Percentiles rank a stretch among this genome's conserved stretches.
These are phyloP conservation scores for Jamesozyma hellenica DNA, from an alignment of 805 yeast genomes.

Conservation along the genomic window DNA sequence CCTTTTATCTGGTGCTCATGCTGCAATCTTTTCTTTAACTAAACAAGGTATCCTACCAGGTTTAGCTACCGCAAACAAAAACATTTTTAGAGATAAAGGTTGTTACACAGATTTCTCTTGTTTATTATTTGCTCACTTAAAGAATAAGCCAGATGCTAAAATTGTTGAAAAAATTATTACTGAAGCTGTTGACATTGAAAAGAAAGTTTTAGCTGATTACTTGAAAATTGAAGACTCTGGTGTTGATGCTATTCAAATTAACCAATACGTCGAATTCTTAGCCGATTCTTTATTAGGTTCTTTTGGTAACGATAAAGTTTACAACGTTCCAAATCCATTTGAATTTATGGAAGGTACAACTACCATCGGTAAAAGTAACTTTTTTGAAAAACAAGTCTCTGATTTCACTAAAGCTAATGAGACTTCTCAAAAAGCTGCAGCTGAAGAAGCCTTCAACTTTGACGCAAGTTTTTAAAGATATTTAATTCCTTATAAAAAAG, in stretches of 20 bases:
- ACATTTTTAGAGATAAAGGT: constrained; percentile 96
- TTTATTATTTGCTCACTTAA: constrained; percentile 81
- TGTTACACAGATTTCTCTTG: constrained; percentile 96
- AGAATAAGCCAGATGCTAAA: constrained; percentile 69
- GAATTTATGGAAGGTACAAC: constrained; percentile 98
- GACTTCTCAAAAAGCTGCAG: constrained; percentile 38
- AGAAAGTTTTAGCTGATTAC: constrained; percentile 84
- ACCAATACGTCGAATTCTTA: constrained; percentile 91
- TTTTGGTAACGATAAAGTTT: constrained; percentile 79
- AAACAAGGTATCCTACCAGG: constrained; percentile 98
- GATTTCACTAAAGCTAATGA: constrained; percentile 96
- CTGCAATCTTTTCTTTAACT: constrained; percentile 94
- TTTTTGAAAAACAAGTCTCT: constrained; percentile 95
- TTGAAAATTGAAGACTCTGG: constrained; percentile 85
- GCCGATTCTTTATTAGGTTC: constrained; percentile 90
- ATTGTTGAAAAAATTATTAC: constrained; percentile 77
- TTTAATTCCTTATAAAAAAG: not conserved
- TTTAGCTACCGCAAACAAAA: constrained; percentile 87
- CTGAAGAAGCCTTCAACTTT: constrained; percentile 52
- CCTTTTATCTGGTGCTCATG: constrained; percentile 94
- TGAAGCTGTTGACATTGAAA: constrained; percentile 91
- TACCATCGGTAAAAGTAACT: constrained; percentile 94
- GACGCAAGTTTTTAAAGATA: constrained; percentile 78
- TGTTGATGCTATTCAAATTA: constrained; percentile 83
- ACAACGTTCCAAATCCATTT: constrained; percentile 84